These are phyloP conservation scores for Yueomyces sp. DNA, from an alignment of 805 yeast genomes.

Conservation along the genomic window DNA sequence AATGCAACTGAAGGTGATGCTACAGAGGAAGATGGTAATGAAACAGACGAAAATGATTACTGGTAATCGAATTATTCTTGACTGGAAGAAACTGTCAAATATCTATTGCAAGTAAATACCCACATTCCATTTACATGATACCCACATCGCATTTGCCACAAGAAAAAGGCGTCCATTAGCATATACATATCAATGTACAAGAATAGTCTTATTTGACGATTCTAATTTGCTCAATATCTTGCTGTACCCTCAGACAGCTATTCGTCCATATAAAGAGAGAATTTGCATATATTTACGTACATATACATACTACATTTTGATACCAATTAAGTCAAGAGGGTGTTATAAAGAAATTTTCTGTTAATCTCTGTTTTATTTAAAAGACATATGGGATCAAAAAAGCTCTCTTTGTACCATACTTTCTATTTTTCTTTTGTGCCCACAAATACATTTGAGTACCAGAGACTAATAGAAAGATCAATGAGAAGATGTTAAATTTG, in stretches of 20 bases:
- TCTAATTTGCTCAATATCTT: too few species aligned
- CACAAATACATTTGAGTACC: conserved; percentile 77
- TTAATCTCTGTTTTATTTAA: conserved; percentile 14
- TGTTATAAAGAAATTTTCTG: too few species aligned
- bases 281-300: too few species aligned
- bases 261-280: too few species aligned
- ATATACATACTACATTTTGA: too few species aligned
- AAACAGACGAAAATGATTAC: conserved; percentile 13
- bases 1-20: conserved; percentile 9
- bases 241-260: too few species aligned
- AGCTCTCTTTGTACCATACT: conserved; percentile 69
- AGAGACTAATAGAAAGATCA: conserved; percentile 58
- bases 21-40: conserved; percentile 17
- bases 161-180: not conserved
- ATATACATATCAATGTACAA: not conserved
- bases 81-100: too few species aligned
- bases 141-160: too few species aligned
- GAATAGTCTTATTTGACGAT: not conserved
- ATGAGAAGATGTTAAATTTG: conserved; percentile 65
- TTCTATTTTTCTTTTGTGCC: conserved; percentile 79
- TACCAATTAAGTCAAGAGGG: too few species aligned
- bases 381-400: conserved; percentile 66
- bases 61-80: conserved; percentile 5
- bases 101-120: too few species aligned
- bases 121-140: too few species aligned